phyloP scores from a whole-genome alignment of 2,329 filamentous ascomycete genomes.

The Ceratocystis destructans region DNA sequence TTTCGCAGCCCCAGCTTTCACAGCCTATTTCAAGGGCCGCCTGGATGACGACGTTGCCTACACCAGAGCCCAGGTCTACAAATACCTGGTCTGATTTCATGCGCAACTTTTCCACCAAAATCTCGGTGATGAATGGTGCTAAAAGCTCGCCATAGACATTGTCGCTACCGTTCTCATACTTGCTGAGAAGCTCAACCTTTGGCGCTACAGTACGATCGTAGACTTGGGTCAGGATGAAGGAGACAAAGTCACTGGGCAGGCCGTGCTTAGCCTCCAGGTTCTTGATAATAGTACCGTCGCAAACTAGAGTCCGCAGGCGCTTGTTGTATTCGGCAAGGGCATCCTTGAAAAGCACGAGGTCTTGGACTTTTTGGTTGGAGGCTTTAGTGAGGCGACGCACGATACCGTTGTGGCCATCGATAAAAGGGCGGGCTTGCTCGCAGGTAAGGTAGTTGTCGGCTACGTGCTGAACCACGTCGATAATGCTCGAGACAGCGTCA shows the following conservation, averaged over 20 bases:
- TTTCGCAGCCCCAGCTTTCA: conserved; percentile 91
- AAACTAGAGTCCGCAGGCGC: conserved; percentile 49
- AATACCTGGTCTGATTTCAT: conserved; percentile 78
- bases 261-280: conserved; percentile 56
- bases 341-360: conserved; percentile 53
- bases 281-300: conserved; percentile 56
- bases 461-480: conserved; percentile 53
- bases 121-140: conserved; percentile 67
- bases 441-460: conserved; percentile 65
- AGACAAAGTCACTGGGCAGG: conserved; percentile 58
- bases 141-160: conserved; percentile 91
- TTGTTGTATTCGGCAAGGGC: conserved; percentile 68
- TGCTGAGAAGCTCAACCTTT: conserved; percentile 65
- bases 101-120: conserved; percentile 60
- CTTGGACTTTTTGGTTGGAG: conserved; percentile 49
- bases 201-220: conserved; percentile 90
- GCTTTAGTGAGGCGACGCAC: conserved; percentile 66
- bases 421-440: conserved; percentile 52
- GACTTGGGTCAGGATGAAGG: conserved; percentile 72
- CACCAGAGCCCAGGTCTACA: conserved; percentile 87
- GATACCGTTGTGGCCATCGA: conserved; percentile 58
- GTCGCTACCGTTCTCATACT: conserved; percentile 81
- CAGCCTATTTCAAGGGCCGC: conserved; percentile 86
- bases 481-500: conserved; percentile 61
- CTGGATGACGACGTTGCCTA: conserved; percentile 90